A percentile compares a stretch with the other conserved stretches of the same genome.
phyloP scores from a whole-genome alignment of 345 rosid genomes.

The Chamaenerion angustifolium region DNA sequence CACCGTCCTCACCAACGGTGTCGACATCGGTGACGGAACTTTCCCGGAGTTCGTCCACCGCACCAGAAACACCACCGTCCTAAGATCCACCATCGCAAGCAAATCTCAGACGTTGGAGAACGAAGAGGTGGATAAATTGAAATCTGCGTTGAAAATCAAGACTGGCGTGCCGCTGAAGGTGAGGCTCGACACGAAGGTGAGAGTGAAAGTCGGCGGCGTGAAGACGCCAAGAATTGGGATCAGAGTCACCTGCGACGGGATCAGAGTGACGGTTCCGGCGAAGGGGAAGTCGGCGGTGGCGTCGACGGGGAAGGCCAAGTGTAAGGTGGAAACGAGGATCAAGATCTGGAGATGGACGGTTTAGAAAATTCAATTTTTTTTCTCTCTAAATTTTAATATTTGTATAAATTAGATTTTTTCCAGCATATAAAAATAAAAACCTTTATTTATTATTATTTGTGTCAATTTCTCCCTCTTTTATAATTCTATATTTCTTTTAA shows the following conservation, averaged over 20 bases:
- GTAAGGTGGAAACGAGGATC: conserved; percentile 66
- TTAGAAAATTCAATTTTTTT: too few species aligned
- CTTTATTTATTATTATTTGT: too few species aligned
- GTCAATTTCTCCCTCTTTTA: too few species aligned
- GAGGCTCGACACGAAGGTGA: conserved; percentile 46
- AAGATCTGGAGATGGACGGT: conserved; percentile 75
- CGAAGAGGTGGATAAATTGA: conserved; percentile 29
- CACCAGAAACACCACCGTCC: conserved; percentile 50
- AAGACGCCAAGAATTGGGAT: conserved; percentile 45
- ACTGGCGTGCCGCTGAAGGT: conserved; percentile 44
- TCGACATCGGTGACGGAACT: conserved; percentile 41
- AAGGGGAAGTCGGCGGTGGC: conserved; percentile 48
- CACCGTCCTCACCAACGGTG: conserved; percentile 24
- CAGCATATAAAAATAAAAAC: too few species aligned
- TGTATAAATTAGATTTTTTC: too few species aligned
- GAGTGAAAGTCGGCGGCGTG: conserved; percentile 50
- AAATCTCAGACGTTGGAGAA: conserved; percentile 28
- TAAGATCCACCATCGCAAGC: conserved; percentile 35
- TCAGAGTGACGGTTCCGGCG: conserved; percentile 35
- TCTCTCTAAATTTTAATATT: too few species aligned
- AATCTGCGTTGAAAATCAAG: conserved; percentile 38
- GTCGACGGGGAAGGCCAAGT: conserved; percentile 36
- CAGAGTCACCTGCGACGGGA: conserved; percentile 57
- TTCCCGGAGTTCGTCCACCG: conserved; percentile 48
- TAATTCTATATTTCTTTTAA: too few species aligned